A percentile compares a stretch with the other conserved stretches of the same genome.
Conservation (phyloP, 805 yeast genomes). For the Saccharomycopsis selenospora region DNA sequence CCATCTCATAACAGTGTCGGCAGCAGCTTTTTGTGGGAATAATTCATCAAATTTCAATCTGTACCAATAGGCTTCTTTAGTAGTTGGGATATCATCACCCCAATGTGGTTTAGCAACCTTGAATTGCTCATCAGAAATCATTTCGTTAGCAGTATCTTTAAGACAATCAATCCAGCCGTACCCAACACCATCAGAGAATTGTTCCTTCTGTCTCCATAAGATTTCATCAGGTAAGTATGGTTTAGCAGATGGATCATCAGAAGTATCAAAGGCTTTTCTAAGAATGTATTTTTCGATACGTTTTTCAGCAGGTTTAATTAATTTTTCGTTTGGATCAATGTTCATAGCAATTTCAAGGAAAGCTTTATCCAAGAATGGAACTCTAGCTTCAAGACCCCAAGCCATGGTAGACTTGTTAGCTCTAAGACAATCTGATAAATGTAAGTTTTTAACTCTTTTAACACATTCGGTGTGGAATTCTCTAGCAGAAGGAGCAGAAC, state of each 20-base stretch:
- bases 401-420: slow-evolving; percentile 99
- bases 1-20: slow-evolving; percentile 98
- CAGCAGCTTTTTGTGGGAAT: slow-evolving; percentile 89
- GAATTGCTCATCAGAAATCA: slow-evolving; percentile 83
- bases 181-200: slow-evolving; percentile 98
- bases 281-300: slow-evolving; percentile 90
- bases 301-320: slow-evolving; percentile 65
- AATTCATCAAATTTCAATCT: slow-evolving; percentile 91
- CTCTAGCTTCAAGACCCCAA: slow-evolving; percentile 99
- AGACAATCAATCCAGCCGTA: slow-evolving; percentile 98
- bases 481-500: slow-evolving; percentile 85
- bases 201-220: slow-evolving; percentile 99
- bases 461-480: slow-evolving; percentile 97
- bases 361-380: slow-evolving; percentile 93
- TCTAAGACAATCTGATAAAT: slow-evolving; percentile 93
- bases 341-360: slow-evolving; percentile 90
- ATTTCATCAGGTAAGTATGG: slow-evolving; percentile 96
- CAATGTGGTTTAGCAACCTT: slow-evolving; percentile 89
- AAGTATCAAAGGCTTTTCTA: slow-evolving; percentile 95
- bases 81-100: slow-evolving; percentile 92
- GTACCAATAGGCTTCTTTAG: slow-evolving; percentile 99
- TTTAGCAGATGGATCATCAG: slow-evolving; percentile 64
- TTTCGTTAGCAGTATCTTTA: slow-evolving; percentile 88
- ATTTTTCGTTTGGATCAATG: slow-evolving; percentile 88
- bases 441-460: slow-evolving; percentile 93